Evolutionary conservation across 176 grass and related monocot genomes (phyloP), one percentile per base, ranked within the genome.

Genomic region (Ampelocalamus luodianensis): DNA sequence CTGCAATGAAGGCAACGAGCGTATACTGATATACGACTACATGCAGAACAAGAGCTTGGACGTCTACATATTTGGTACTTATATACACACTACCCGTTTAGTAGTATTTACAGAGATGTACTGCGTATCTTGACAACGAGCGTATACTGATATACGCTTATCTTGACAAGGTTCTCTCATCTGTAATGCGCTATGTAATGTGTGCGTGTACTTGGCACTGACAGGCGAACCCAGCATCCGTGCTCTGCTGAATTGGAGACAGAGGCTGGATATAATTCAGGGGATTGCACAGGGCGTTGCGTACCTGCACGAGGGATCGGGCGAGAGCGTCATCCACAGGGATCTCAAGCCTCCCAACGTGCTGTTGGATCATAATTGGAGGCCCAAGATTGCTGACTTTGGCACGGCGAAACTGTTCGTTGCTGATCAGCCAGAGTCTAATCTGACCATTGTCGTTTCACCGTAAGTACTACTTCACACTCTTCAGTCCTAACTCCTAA

Each of bases 61-160:
- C n/a, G 0, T 23, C 60, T 37, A 84, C 60, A 76, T 84, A 61
- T 85, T 89, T 3, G 82, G 87, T 89, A 84, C 6, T 36, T 48
- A 43, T 10, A 44, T 2, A 44, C 43, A 44, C 8, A 44, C 43
- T 44, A 44, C 3, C 8, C 43, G 43, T 10, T 44, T 44, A 10
- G 43, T 44, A 44, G 43, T 44, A 44, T 44, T 44, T 44, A 44
- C 43, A 44, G 43, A 44, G 8, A 44, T 44, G 43, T 44, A 44
- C 43, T 44, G 45, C 11, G 13, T 46, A 10, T n/a, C n/a, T n/a
- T n/a, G n/a, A n/a, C n/a, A n/a, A n/a, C n/a, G n/a, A n/a, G n/a
- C n/a, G n/a, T n/a, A n/a, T n/a, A n/a, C n/a, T n/a, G n/a, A n/a
- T n/a, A 11, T 13, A 46, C 14, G 43, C 43, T 3, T 44, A 44